Evolutionary conservation across 1,139 yeast species (phyloP).

Genomic region (Scheffersomyces quercinus): DNA sequence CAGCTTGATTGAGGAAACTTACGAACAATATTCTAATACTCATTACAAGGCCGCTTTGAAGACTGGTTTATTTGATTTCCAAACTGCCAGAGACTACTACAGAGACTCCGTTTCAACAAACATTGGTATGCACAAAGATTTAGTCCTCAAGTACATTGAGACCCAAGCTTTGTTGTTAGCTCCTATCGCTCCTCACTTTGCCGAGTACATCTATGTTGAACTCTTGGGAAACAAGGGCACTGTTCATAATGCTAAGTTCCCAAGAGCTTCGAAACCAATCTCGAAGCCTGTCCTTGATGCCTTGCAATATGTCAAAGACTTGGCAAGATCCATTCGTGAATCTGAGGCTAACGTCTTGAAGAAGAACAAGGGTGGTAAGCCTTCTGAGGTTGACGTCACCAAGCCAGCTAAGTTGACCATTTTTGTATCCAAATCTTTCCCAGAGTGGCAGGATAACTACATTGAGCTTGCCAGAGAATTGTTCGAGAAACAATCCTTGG

Average conservation of each 20-base stretch:
- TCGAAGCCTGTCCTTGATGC: slow-evolving; percentile 65
- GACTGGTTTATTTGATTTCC: slow-evolving; percentile 90
- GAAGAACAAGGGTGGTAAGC: slow-evolving; percentile 85
- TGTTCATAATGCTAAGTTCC: slow-evolving; percentile 78
- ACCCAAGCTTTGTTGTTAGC: slow-evolving; percentile 80
- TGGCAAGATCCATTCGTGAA: slow-evolving; percentile 86
- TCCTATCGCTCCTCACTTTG: slow-evolving; percentile 95
- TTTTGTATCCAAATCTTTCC: slow-evolving; percentile 79
- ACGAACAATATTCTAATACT: slow-evolving; percentile 67
- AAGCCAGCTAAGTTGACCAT: slow-evolving; percentile 74
- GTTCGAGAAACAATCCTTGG: slow-evolving; percentile 61
- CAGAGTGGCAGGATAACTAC: slow-evolving; percentile 93
- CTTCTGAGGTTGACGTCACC: slow-evolving; percentile 68
- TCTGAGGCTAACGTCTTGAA: slow-evolving; percentile 85
- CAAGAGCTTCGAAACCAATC: slow-evolving; percentile 66
- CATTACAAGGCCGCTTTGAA: slow-evolving; percentile 88
- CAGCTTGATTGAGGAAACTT: slow-evolving; percentile 69
- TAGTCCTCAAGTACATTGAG: slow-evolving; percentile 80
- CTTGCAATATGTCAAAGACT: slow-evolving; percentile 71
- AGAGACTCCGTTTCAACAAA: slow-evolving; percentile 71
- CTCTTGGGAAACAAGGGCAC: slow-evolving; percentile 59
- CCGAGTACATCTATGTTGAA: slow-evolving; percentile 87
- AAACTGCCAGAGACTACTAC: slow-evolving; percentile 92
- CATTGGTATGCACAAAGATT: slow-evolving; percentile 78
- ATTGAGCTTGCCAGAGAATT: slow-evolving; percentile 81